phyloP scores from a whole-genome alignment of 306 rosid species.

The Neltuma alba region DNA sequence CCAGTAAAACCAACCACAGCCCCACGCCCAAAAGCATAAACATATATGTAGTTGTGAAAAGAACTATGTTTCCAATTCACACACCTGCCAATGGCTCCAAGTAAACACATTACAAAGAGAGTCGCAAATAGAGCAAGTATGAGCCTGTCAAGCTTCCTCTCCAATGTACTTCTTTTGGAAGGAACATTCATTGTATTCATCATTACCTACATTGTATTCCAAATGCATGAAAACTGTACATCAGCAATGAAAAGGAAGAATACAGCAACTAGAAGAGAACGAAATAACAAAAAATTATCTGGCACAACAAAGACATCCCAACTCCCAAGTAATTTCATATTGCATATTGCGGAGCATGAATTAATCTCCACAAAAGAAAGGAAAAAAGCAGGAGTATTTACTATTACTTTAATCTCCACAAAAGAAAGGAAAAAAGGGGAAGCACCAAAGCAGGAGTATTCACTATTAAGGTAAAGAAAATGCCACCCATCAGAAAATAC shows the following conservation, averaged over 20 bases:
- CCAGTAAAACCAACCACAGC: background rate
- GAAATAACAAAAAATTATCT: background rate
- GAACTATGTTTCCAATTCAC: slow-evolving; percentile 31
- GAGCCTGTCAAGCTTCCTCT: slow-evolving; percentile 97
- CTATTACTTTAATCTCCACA: background rate
- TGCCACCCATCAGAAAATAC: background rate
- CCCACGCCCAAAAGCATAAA: background rate
- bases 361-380: background rate
- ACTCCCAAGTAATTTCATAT: slow-evolving; percentile 1
- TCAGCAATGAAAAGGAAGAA: slow-evolving; percentile 19
- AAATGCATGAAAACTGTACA: slow-evolving; percentile 33
- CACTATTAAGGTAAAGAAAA: background rate
- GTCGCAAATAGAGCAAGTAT: slow-evolving; percentile 78
- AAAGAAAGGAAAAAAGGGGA: background rate
- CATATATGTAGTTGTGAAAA: background rate
- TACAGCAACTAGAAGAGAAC: slow-evolving; percentile 1
- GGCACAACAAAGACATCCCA: slow-evolving; percentile 2
- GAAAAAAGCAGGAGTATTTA: background rate
- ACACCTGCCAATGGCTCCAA: slow-evolving; percentile 94
- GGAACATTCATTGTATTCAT: slow-evolving; percentile 99
- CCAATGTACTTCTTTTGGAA: slow-evolving; percentile 97
- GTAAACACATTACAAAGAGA: slow-evolving; percentile 83
- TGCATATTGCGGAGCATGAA: background rate
- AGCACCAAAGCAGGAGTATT: background rate
- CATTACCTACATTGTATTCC: slow-evolving; percentile 78